Evolutionary conservation across 2,329 filamentous ascomycete genomes (phyloP), one percentile per base, ranked within the genome.

Genomic region (Neoscytalidium dimidiatum): DNA sequence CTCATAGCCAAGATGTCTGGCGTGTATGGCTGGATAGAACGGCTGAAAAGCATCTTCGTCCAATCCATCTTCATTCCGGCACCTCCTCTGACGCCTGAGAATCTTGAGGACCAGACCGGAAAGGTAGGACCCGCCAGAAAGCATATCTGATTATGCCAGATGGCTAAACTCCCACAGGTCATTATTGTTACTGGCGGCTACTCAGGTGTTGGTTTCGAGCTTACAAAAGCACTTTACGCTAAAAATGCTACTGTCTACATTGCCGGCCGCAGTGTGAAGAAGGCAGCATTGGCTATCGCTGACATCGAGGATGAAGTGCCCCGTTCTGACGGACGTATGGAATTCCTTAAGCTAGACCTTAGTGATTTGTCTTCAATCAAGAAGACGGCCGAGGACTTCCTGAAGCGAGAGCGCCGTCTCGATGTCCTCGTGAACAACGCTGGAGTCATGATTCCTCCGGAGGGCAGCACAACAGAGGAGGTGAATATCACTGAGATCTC

Each of bases 241-340:
- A 80, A 79, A 38, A 83, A 85, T 63, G 85, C 78, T 38, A 85
- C 77, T 1, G 81, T 88, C n/a, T 88, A 86, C 72, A 72, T 86
- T 28, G 84, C 84, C 4, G 80, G 81, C 2, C 83, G 85, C 31
- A 81, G 74, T 3, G 69, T 77, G 35, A 72, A 78, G n/a, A 84
- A 83, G 67, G 83, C 77, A 13, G 71, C 73, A 2, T 66, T 71
- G 0, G 83, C 83, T 43, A 83, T 88, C 51, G 71, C 74, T 4
- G 67, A 74, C 3, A 81, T 86, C 67, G 74, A 79, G 28, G 31
- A 64, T n/a, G 68, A 72, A 1, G 51, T 70, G 28, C 76, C 80
- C 0, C 67, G 70, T 35, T 81, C 74, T 23, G 9, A 68, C 68
- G 17, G 62, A 60, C 28, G 68, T 3, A 64, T 76, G 2, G 56